phyloP scores from a whole-genome alignment of 306 rosid genomes.

The Quercus rubra region DNA sequence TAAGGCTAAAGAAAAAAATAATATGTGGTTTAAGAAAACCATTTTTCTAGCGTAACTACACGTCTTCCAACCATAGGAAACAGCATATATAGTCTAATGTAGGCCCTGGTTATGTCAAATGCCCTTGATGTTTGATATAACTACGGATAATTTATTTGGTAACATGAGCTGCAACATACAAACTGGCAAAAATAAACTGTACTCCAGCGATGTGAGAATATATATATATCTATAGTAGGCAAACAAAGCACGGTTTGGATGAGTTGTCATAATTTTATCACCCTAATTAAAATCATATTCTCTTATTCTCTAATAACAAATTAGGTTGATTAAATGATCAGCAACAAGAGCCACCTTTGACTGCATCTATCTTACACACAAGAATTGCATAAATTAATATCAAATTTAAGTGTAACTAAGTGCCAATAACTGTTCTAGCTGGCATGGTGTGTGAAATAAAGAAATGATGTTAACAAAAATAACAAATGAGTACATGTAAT shows the following conservation, averaged over 20 bases:
- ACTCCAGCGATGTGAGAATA: not conserved
- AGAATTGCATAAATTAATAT: too few relatives aligned
- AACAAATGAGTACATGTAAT: not conserved
- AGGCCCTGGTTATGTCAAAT: constrained; percentile 24
- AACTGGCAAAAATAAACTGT: not conserved
- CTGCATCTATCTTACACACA: not conserved
- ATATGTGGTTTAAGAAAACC: too few relatives aligned
- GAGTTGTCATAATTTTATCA: constrained; percentile 14
- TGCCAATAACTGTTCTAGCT: not conserved
- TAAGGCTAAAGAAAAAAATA: too few relatives aligned
- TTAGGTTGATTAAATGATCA: not conserved
- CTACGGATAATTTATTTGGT: constrained; percentile 26
- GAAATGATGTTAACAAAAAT: too few relatives aligned
- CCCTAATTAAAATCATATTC: not conserved
- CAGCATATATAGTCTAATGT: too few relatives aligned
- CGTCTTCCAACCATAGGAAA: too few relatives aligned
- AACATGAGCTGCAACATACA: constrained; percentile 24
- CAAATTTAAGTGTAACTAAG: too few relatives aligned
- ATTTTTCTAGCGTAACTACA: too few relatives aligned
- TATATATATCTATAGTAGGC: too few relatives aligned
- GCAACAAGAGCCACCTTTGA: not conserved
- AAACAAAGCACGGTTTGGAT: constrained; percentile 6
- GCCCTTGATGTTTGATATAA: constrained; percentile 20
- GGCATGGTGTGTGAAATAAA: not conserved
- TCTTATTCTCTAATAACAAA: not conserved